Conservation (phyloP, 2,329 filamentous ascomycete genomes). For the Emmonsiellopsis sp. region DNA sequence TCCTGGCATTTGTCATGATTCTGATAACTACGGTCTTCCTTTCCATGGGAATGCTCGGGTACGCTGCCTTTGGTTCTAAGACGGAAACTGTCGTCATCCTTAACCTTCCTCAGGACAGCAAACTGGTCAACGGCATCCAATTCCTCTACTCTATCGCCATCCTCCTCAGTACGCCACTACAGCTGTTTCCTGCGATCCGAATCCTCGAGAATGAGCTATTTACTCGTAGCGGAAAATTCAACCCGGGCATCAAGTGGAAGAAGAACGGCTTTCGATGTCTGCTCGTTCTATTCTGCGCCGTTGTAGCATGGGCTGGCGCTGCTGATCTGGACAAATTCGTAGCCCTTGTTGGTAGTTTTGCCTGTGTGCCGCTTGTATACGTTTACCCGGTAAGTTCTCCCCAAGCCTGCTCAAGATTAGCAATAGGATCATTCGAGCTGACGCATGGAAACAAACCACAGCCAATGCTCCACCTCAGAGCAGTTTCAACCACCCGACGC, state of each 20-base stretch:
- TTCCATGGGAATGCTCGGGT: slow-evolving; percentile 84
- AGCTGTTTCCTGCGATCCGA: slow-evolving; percentile 95
- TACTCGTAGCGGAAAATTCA: slow-evolving; percentile 91
- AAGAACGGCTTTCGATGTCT: slow-evolving; percentile 97
- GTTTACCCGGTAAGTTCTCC: slow-evolving; percentile 78
- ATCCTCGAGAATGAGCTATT: slow-evolving; percentile 94
- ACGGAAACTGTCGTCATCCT: slow-evolving; percentile 95
- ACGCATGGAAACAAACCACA: slow-evolving; percentile 30
- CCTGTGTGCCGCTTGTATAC: slow-evolving; percentile 92
- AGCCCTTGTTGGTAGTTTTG: slow-evolving; percentile 90
- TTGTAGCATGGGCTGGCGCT: slow-evolving; percentile 85
- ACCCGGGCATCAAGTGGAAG: slow-evolving; percentile 98
- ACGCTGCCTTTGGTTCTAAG: slow-evolving; percentile 88
- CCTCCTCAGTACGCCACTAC: slow-evolving; percentile 83
- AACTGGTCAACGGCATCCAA: slow-evolving; percentile 90
- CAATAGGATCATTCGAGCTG: background rate
- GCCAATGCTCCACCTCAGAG: slow-evolving; percentile 84
- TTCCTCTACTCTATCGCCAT: slow-evolving; percentile 98
- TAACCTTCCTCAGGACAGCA: slow-evolving; percentile 92
- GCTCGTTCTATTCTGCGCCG: slow-evolving; percentile 75
- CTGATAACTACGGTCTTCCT: slow-evolving; percentile 88
- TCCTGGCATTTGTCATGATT: slow-evolving; percentile 86
- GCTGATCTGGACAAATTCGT: slow-evolving; percentile 97
- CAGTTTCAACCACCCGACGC: slow-evolving; percentile 59
- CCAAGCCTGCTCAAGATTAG: background rate